A percentile compares a stretch with the other conserved stretches of the same genome.
These are phyloP conservation scores for Puccinia sorghi DNA, from an alignment of 1,284 basidiomycete genomes.

Conservation along the genomic window DNA sequence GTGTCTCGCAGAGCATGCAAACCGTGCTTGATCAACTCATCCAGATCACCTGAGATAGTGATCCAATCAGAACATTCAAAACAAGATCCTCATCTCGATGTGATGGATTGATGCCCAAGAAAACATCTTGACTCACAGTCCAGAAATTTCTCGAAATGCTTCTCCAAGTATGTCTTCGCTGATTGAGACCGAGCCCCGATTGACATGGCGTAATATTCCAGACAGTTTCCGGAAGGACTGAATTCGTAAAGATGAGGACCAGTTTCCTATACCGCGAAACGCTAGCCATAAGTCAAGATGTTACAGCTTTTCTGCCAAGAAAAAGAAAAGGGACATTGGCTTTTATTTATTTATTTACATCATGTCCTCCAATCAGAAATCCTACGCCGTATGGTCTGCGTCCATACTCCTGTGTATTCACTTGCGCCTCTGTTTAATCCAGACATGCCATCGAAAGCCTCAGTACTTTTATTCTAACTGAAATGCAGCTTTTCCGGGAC, in stretches of 20 bases:
- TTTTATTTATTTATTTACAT: slow-evolving; percentile 65
- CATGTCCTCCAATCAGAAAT: slow-evolving; percentile 94
- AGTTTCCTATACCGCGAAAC: slow-evolving; percentile 63
- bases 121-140: slow-evolving; percentile 67
- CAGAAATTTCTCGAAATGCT: slow-evolving; percentile 81
- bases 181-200: slow-evolving; percentile 97
- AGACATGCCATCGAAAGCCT: slow-evolving; percentile 20
- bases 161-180: slow-evolving; percentile 97
- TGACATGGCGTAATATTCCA: slow-evolving; percentile 97
- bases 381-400: slow-evolving; percentile 97
- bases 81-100: not conserved
- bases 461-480: not conserved
- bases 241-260: slow-evolving; percentile 99
- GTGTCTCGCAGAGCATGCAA: slow-evolving; percentile 90
- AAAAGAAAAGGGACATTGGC: not conserved
- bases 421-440: slow-evolving; percentile 77
- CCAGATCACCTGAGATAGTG: slow-evolving; percentile 66
- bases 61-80: not conserved
- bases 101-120: slow-evolving; percentile 6
- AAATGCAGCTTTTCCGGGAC: not conserved
- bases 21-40: slow-evolving; percentile 85
- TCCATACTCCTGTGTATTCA: slow-evolving; percentile 98
- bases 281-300: slow-evolving; percentile 34
- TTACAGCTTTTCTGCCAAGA: not conserved
- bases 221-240: slow-evolving; percentile 93